These are phyloP conservation scores for Aspergillus aculeatus DNA, from an alignment of 2,329 filamentous ascomycete genomes.

Conservation along the genomic window DNA sequence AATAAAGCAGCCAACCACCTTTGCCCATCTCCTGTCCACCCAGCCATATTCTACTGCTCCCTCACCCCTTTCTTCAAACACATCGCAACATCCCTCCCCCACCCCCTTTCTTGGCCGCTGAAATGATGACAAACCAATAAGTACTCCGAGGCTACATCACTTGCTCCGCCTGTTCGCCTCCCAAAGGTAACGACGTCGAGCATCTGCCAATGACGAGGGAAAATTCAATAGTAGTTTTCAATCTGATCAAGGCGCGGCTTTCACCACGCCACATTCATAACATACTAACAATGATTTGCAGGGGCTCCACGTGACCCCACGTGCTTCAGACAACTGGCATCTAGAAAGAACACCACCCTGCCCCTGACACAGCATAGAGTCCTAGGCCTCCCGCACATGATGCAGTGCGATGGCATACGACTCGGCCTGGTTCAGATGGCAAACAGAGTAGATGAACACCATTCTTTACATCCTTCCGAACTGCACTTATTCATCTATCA, in stretches of 20 bases:
- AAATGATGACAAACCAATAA: constrained; percentile 31
- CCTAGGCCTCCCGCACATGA: background rate
- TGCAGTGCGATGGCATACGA: background rate
- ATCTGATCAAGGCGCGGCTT: constrained; percentile 30
- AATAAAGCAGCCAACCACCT: too few relatives aligned
- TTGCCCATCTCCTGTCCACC: too few relatives aligned
- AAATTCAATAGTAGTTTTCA: constrained; percentile 44
- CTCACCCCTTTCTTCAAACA: too few relatives aligned
- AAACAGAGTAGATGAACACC: too few relatives aligned
- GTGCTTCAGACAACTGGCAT: background rate
- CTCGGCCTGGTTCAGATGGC: too few relatives aligned
- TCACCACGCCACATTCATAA: too few relatives aligned
- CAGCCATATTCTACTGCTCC: too few relatives aligned
- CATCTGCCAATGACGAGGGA: constrained; percentile 39
- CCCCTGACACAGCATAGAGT: background rate
- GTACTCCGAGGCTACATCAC: constrained; percentile 28
- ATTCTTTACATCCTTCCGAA: too few relatives aligned
- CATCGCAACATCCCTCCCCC: too few relatives aligned
- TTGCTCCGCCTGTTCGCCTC: constrained; percentile 33
- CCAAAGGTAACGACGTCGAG: constrained; percentile 33
- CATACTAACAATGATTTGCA: too few relatives aligned
- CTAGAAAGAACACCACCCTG: background rate
- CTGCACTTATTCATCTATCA: background rate
- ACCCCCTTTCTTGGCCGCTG: background rate
- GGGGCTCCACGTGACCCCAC: background rate